Percentiles rank a stretch among this genome's conserved stretches.
phyloP scores from a whole-genome alignment of 495 filamentous ascomycete species.

The Lasiosphaeriaceae sp. region DNA sequence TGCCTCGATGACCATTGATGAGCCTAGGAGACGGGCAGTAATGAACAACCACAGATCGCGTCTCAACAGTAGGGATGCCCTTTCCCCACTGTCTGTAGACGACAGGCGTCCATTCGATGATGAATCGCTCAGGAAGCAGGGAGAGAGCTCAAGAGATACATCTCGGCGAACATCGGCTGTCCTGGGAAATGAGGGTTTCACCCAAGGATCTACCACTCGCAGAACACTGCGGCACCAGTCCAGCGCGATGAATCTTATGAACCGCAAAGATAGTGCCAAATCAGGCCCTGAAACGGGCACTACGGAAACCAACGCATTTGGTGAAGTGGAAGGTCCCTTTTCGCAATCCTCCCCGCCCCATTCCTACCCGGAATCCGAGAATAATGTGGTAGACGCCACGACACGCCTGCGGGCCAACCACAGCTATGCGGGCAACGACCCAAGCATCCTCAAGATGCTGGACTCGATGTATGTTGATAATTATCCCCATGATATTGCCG shows the following conservation, averaged over 20 bases:
- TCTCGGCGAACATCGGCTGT: constrained; percentile 26
- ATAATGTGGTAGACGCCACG: constrained; percentile 30
- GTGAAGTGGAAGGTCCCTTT: constrained; percentile 73
- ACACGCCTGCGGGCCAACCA: constrained; percentile 48
- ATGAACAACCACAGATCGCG: constrained; percentile 49
- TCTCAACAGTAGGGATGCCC: constrained; percentile 35
- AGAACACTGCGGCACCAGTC: constrained; percentile 55
- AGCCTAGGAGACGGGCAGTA: constrained; percentile 55
- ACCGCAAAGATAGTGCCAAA: constrained; percentile 73
- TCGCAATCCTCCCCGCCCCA: constrained; percentile 32
- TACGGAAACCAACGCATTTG: constrained; percentile 74
- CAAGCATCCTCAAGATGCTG: constrained; percentile 77
- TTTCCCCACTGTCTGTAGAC: constrained; percentile 35
- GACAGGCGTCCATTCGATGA: constrained; percentile 26
- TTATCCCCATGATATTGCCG: constrained; percentile 74
- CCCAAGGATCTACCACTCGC: constrained; percentile 38
- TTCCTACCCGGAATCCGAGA: constrained; percentile 25
- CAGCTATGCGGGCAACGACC: constrained; percentile 85
- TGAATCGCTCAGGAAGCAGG: constrained; percentile 18
- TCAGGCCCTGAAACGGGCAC: constrained; percentile 80
- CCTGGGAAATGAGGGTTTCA: constrained; percentile 27
- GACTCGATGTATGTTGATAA: constrained; percentile 88
- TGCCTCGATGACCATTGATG: constrained; percentile 84
- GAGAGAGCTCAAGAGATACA: constrained; percentile 24
- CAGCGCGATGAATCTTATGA: constrained; percentile 81